Evolutionary conservation across 768 basidiomycete species (phyloP).

Genomic region (Neoboletus magnificus): DNA sequence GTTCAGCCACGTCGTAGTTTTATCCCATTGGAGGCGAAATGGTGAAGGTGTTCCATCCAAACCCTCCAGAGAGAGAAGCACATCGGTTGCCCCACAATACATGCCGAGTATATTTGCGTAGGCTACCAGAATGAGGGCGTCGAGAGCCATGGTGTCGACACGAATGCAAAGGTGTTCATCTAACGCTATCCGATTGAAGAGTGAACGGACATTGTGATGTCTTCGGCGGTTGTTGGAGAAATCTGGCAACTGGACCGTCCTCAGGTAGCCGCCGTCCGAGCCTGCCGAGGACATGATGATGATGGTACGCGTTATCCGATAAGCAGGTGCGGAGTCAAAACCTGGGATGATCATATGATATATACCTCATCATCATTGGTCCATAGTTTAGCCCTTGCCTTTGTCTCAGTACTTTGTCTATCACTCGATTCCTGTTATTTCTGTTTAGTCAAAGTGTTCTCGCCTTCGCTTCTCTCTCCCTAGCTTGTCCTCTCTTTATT

Average conservation of each 20-base stretch:
- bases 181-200: constrained; percentile 2
- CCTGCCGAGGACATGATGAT: constrained; percentile 1
- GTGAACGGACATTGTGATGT: not conserved
- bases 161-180: not conserved
- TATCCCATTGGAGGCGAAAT: constrained; percentile 18
- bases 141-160: not conserved
- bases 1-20: constrained; percentile 14
- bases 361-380: too few relatives aligned
- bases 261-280: not conserved
- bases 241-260: constrained; percentile 14
- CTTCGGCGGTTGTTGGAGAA: constrained; percentile 18
- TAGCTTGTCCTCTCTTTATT: too few relatives aligned
- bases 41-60: constrained; percentile 1
- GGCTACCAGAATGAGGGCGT: constrained; percentile 18
- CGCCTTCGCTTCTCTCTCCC: too few relatives aligned
- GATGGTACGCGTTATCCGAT: constrained; percentile 4
- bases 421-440: too few relatives aligned
- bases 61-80: constrained; percentile 18
- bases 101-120: constrained; percentile 20
- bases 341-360: too few relatives aligned
- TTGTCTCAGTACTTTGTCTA: too few relatives aligned
- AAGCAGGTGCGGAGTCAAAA: not conserved
- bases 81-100: constrained; percentile 20
- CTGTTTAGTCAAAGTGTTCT: too few relatives aligned
- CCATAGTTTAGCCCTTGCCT: too few relatives aligned